Conservation (phyloP, 225 moss, liverwort and hornwort species). For the Takakia lepidozioides region DNA sequence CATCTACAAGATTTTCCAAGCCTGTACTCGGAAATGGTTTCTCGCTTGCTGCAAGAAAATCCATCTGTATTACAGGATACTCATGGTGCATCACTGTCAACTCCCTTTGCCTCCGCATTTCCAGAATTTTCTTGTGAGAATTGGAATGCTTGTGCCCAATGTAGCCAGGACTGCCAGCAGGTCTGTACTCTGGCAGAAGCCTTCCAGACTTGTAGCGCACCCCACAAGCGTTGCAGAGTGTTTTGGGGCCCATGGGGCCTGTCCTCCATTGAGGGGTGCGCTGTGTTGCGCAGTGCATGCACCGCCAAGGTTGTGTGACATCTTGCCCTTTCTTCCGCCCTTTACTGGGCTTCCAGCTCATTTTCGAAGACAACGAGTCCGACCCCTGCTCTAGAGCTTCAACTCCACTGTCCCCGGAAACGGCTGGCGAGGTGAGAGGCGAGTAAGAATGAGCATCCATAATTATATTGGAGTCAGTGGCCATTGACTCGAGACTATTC, state of each 20-base stretch:
- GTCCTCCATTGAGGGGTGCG: conserved; percentile 98
- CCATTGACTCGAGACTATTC: conserved; percentile 39
- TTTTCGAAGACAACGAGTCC: conserved; percentile 40
- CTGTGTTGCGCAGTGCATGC: conserved; percentile 90
- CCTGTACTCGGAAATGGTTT: too few relatives aligned
- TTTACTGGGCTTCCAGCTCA: conserved; percentile 30
- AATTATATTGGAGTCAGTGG: conserved; percentile 34
- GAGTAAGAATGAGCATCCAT: too few relatives aligned
- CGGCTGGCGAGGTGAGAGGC: conserved; percentile 21
- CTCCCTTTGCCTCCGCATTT: conserved; percentile 85
- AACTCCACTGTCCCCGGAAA: conserved; percentile 23
- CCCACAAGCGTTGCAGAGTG: conserved; percentile 91
- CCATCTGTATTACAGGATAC: too few relatives aligned
- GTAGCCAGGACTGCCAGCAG: conserved; percentile 87
- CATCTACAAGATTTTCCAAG: too few relatives aligned
- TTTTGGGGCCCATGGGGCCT: conserved; percentile 97
- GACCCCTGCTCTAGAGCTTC: conserved; percentile 33
- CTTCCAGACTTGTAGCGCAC: conserved; percentile 95
- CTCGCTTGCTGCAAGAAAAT: too few relatives aligned
- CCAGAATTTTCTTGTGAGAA: conserved; percentile 94
- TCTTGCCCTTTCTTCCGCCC: conserved; percentile 65
- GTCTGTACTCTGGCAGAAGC: conserved; percentile 89
- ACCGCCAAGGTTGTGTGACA: conserved; percentile 70
- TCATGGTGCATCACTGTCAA: too few relatives aligned
- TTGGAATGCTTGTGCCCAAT: conserved; percentile 89